These are phyloP conservation scores for Parietichytrium sp. DNA, from an alignment of 108 stramenopile genomes.

Conservation along the genomic window DNA sequence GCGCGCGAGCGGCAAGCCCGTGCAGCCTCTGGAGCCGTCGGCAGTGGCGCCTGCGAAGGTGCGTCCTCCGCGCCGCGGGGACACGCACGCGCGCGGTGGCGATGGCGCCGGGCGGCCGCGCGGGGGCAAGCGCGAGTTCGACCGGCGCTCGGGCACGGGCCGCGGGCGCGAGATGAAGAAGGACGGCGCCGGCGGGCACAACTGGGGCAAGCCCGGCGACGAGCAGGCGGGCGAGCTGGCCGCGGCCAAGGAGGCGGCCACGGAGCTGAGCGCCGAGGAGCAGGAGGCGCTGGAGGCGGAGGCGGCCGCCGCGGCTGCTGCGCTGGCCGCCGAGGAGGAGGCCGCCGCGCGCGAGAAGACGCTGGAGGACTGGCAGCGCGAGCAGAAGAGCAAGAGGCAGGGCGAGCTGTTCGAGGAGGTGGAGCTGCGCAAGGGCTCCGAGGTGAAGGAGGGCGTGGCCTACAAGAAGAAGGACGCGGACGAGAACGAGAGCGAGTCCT, in stretches of 20 bases:
- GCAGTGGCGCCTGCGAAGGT: no score
- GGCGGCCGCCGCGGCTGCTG: not conserved
- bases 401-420: slow-evolving; percentile 59
- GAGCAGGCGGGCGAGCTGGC: slow-evolving; percentile 34
- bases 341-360: slow-evolving; percentile 76
- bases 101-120: slow-evolving; percentile 68
- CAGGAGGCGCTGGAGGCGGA: slow-evolving; percentile 52
- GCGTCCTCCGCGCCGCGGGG: not conserved
- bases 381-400: slow-evolving; percentile 52
- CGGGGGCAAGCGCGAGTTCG: slow-evolving; percentile 79
- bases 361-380: slow-evolving; percentile 78
- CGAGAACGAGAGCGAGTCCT: slow-evolving; percentile 67
- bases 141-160: slow-evolving; percentile 82
- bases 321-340: slow-evolving; percentile 60
- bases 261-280: slow-evolving; percentile 43
- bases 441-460: slow-evolving; percentile 62
- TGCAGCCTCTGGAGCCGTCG: no score
- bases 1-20: no score
- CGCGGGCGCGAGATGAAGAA: slow-evolving; percentile 86
- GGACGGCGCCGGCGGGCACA: slow-evolving; percentile 79
- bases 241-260: slow-evolving; percentile 60
- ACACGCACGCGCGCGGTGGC: slow-evolving; percentile 56
- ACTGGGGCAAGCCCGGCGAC: slow-evolving; percentile 71
- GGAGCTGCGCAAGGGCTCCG: slow-evolving; percentile 63
- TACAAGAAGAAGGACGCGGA: slow-evolving; percentile 46